These are phyloP conservation scores for Ogataea naganishii DNA, from an alignment of 805 yeast species.

Conservation along the genomic window DNA sequence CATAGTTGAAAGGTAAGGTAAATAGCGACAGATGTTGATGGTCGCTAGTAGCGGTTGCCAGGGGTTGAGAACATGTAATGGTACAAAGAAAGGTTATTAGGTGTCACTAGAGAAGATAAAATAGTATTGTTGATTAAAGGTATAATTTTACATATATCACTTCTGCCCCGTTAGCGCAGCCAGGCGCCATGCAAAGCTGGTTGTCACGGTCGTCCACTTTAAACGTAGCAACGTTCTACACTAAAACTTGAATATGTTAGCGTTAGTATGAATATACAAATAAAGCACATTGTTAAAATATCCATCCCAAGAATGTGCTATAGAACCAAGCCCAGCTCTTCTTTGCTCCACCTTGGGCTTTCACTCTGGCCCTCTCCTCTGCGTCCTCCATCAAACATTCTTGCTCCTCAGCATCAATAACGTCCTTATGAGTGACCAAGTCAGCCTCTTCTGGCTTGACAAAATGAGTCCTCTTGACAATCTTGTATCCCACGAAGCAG, in stretches of 20 bases:
- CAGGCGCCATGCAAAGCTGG: too few relatives aligned
- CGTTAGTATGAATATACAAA: background rate
- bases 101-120: too few relatives aligned
- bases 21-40: too few relatives aligned
- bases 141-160: background rate
- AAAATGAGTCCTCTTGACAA: slow-evolving; percentile 38
- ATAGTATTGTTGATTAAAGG: background rate
- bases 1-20: background rate
- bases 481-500: slow-evolving; percentile 52
- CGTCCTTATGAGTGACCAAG: slow-evolving; percentile 46
- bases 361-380: slow-evolving; percentile 6
- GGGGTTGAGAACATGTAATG: too few relatives aligned
- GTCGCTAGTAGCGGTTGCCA: too few relatives aligned
- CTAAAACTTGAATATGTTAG: background rate
- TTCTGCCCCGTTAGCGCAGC: background rate
- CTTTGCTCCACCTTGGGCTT: slow-evolving; percentile 6
- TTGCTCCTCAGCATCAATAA: slow-evolving; percentile 44
- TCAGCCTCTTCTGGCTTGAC: slow-evolving; percentile 52
- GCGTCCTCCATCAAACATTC: slow-evolving; percentile 18
- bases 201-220: too few relatives aligned
- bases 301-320: slow-evolving; percentile 19
- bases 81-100: too few relatives aligned
- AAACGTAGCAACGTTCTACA: background rate
- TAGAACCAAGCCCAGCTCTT: slow-evolving; percentile 19
- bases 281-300: slow-evolving; percentile 15